Base-by-base conservation (phyloP, 2,329 filamentous ascomycete genomes). In the Amauroascus niger region DNA sequence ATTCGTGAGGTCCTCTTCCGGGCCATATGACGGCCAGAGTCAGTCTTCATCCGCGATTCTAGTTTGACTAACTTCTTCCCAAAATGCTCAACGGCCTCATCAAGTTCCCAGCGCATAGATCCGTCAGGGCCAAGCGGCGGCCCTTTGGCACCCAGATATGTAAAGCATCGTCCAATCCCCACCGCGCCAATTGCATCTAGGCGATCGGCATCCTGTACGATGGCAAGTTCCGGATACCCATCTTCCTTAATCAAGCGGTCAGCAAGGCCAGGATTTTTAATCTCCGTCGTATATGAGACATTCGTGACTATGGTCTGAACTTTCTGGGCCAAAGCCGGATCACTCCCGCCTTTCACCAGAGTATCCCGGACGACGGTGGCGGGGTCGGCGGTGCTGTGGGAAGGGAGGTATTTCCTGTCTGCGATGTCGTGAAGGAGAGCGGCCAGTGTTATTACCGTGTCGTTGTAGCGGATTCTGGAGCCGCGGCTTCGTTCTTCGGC, bases 151-250 rank as follows among this genome's bases (percentile, higher is more conserved):
- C 84, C 89, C 0, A 85, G 81, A 66, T 82, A 96, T 0, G 84
- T 82, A 66, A 93, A 90, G 39, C 80, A 81, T 41, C 91, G 75
- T 1, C 81, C 90, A 54, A 95, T 83, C 0, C 91, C 91, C 28
- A 96, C 80, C 0, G 87, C 88, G 0, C 90, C 91, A 48, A 96
- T 83, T 3, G 89, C 87, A 70, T 97, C 91, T n/a, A 97, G 74
- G 6, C 90, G 78, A 72, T 96, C 91, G 3, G 90, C 90, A 68
- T 96, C 91, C 71, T 96, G 90, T 30, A 96, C 88, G 46, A 95
- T 80, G 0, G 81, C 89, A 32, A 93, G 73, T 67, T 93, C 88
- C 1, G 87, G 87, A 65, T 86, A 74, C 3, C 64, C 64, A 6
- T 63, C 64, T 5, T 65, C 66, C 8, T 4, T 6, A n/a, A 94